Evolutionary conservation across 2,329 filamentous ascomycete species (phyloP), one percentile per base, ranked within the genome.

Genomic region (Penicillium sp.): DNA sequence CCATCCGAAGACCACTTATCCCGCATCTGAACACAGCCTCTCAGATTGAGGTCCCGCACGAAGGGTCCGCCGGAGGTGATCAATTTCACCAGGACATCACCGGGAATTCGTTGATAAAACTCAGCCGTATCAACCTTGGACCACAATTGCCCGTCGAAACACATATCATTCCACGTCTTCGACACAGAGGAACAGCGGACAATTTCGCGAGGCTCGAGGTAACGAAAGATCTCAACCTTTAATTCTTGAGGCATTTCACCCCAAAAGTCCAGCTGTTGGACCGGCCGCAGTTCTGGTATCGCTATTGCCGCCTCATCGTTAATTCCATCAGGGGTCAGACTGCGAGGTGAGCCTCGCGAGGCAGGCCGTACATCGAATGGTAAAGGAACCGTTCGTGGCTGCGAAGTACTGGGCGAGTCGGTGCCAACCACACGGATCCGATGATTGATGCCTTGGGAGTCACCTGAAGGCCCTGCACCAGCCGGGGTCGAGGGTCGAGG

Each of bases 101-200:
- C 89, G 0, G 93, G 88, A 58, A 97, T 97, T 46, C 91, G 84
- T 58, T 83, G 84, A 68, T 97, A 97, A 71, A 93, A 97, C 43
- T 89, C 86, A 7, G 91, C 87, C 2, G 90, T 85, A 69, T 97
- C 91, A 42, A 97, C 81, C 34, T 82, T 84, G 3, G 85, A 86
- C 94, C 94, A 99, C 13, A 97, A 76, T 74, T 99, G 94, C 2
- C 94, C 94, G 69, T 99, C 93, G 63, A 93, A 96, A 74, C 93
- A 97, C 73, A 90, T 85, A 41, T 82, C 80, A 70, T 96, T 80
- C 78, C 94, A 97, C 5, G 81, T 75, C 69, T 86, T 91, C 67
- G 86, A 93, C 17, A 94, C 88, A 15, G 84, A 78, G 1, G 93
- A 96, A 49, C 84, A 83, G 52, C 86, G 83, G 9, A 97, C 85